Evolutionary conservation across 495 filamentous ascomycete species (phyloP), one percentile per base, ranked within the genome.

Genomic region (Penicillium cataractarum): DNA sequence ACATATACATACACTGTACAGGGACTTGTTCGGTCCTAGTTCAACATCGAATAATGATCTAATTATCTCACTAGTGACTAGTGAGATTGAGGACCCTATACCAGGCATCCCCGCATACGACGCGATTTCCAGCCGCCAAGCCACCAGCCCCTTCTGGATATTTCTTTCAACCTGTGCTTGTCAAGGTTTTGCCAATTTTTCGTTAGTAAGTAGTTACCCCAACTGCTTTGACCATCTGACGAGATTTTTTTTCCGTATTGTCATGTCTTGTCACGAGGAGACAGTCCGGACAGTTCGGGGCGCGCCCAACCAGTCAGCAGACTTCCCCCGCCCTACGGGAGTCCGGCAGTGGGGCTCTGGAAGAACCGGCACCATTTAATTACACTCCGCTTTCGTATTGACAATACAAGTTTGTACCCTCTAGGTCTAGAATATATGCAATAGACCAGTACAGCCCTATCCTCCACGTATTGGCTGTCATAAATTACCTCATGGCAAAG

Each of bases 401-500:
- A 46, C 19, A 12, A 13, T 46, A 46, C 42, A 3, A 24, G 12
- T 4, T 10, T 12, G 22, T 10, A 15, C 19, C 3, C 9, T 12
- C 0, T 35, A 12, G 13, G 10, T 35, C 33, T 13, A 35, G 33
- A 35, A 12, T 35, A n/a, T n/a, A n/a, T n/a, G n/a, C n/a, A n/a
- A n/a, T n/a, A n/a, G n/a, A n/a, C n/a, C n/a, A 42, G 17, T 31
- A 39, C 27, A 49, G 24, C 57, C 52, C 32, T 56, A 42, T 56
- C 24, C 51, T 44, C 26, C 26, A 29, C 24, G 61, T 55, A 61
- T 54, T 50, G 31, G 49, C n/a, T 27, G 65, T 68, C 65, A 65
- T 64, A 62, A 64, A 65, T 68, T 65, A 68, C 65, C 62, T 62
- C 51, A 60, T 61, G 19, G 55, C 53, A 42, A 60, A 61, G 48